Evolutionary conservation across 2,329 filamentous ascomycete species (phyloP), one percentile per base, ranked within the genome.

Genomic region (Cladorrhinum sp.): DNA sequence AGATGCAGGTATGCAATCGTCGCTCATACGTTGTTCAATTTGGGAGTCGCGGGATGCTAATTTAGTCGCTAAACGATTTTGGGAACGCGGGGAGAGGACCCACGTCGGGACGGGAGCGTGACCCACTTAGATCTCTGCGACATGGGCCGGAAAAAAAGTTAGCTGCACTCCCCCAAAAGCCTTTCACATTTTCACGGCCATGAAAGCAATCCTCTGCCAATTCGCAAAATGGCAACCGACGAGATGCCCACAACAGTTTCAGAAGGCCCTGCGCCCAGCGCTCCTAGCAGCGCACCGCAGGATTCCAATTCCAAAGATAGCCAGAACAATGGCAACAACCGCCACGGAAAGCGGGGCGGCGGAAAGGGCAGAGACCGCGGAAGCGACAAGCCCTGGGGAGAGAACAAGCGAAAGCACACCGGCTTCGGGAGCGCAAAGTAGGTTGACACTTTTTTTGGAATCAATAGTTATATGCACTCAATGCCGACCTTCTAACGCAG

Each of bases 401-500:
- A 56, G 24, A 61, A 58, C 41, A 64, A 65, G 57, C 61, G 62
- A 45, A 66, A 67, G 50, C 59, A 62, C 2, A 22, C 55, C 6
- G 65, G 66, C 20, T 64, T 63, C 20, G 64, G 63, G 12, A 64
- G 62, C 56, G 61, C 54, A 25, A 67, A 65, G 66, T 68, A 64
- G 13, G 64, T 60, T 48, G 12, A 4, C 32, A 23, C 48, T 24
- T 16, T 38, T 8, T 38, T 12, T 12, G n/a, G n/a, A n/a, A n/a
- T 18, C 6, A n/a, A 52, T 24, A 13, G 48, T 22, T 12, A 32
- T 6, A 36, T 36, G 32, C 32, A 23, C 45, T 36, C 62, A 58
- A 64, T 65, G 61, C 65, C 66, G 64, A 69, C 65, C 57, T n/a
- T n/a, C 64, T 65, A 61, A 66, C 62, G n/a, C n/a, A n/a, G n/a